Evolutionary conservation across 306 rosid species (phyloP).

Genomic region (Vachellia collinsii): DNA sequence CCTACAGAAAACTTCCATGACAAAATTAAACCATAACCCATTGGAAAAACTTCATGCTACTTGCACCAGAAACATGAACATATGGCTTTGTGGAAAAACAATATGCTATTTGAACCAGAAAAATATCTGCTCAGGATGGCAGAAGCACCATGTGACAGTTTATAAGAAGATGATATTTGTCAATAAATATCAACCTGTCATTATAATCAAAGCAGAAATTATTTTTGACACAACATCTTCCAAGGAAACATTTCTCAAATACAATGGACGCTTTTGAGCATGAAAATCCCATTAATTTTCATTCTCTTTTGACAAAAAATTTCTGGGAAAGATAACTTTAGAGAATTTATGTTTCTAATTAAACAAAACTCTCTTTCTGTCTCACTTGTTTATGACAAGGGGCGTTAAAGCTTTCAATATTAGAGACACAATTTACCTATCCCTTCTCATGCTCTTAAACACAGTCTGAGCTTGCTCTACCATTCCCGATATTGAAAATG

Average conservation of each 20-base stretch:
- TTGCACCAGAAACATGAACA: not conserved
- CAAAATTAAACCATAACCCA: not conserved
- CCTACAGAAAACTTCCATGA: not conserved
- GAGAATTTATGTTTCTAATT: not conserved
- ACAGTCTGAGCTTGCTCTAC: conserved; percentile 87
- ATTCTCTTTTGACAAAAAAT: not conserved
- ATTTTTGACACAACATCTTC: not conserved
- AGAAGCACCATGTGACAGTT: not conserved
- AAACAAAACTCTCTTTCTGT: not conserved
- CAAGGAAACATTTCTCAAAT: not conserved
- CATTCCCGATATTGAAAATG: conserved; percentile 96
- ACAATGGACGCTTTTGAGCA: not conserved
- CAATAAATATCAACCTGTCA: not conserved
- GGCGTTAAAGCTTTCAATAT: conserved; percentile 2
- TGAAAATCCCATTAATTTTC: not conserved
- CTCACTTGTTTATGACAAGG: not conserved
- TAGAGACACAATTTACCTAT: conserved; percentile 56
- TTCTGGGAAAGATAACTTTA: not conserved
- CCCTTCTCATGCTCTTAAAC: conserved; percentile 95
- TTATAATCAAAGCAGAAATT: not conserved
- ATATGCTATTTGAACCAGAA: not conserved
- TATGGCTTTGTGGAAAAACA: not conserved
- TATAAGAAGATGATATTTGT: not conserved
- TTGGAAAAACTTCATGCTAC: not conserved
- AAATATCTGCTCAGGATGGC: not conserved